These are phyloP conservation scores for Neoboletus brunneissimus DNA, from an alignment of 768 basidiomycete genomes.

Conservation along the genomic window DNA sequence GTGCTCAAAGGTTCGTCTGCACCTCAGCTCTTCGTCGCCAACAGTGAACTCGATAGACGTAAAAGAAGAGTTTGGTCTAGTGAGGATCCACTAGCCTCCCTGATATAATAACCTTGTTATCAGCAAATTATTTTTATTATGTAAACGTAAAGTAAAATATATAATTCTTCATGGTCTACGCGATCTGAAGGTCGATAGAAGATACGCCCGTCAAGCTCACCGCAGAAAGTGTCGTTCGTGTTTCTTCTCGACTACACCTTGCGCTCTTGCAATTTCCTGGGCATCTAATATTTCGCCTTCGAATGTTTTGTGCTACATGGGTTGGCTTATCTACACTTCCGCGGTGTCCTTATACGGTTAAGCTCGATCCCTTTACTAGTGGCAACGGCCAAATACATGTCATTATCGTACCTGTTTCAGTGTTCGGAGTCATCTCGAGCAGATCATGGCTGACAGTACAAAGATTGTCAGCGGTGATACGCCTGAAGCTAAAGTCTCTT, in stretches of 20 bases:
- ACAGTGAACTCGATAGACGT: slow-evolving; percentile 32
- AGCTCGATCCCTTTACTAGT: no score
- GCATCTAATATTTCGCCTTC: no score
- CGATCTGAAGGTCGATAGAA: not conserved
- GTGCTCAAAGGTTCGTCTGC: slow-evolving; percentile 13
- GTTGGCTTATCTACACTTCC: not conserved
- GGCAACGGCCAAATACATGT: no score
- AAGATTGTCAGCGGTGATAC: no score
- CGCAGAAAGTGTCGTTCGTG: not conserved
- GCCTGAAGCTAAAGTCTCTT: no score
- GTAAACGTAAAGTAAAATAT: slow-evolving; percentile 10
- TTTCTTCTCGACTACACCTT: not conserved
- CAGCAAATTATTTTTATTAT: slow-evolving; percentile 13
- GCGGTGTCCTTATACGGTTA: not conserved
- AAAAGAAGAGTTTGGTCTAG: slow-evolving; percentile 29
- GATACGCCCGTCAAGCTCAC: no score
- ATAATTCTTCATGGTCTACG: slow-evolving; percentile 1
- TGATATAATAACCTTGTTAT: slow-evolving; percentile 22
- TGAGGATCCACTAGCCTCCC: slow-evolving; percentile 21
- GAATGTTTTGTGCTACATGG: not conserved
- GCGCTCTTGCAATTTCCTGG: not conserved
- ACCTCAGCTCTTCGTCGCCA: slow-evolving; percentile 17
- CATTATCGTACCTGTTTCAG: no score
- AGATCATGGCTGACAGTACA: no score
- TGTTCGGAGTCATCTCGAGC: no score